Evolutionary conservation across 148 eudicot genomes (phyloP), one percentile per base, ranked within the genome.

Genomic region (Persicaria tinctoria): DNA sequence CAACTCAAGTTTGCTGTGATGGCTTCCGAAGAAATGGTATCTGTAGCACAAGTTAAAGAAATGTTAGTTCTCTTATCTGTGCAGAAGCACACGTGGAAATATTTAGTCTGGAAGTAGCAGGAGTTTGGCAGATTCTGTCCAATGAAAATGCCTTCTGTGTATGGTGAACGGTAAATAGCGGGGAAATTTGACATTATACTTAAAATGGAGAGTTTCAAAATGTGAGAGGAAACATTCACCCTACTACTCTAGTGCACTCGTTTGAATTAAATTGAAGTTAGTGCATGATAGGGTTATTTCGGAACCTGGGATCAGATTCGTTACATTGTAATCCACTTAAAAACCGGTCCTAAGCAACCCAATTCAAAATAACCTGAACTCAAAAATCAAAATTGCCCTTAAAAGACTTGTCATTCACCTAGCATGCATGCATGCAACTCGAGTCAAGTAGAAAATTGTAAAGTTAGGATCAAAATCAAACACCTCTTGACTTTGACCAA

Each of bases 1-100:
- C 9, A 32, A 44, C 70, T 66, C 70, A 41, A 66, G 70, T 14
- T 44, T 66, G 47, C 13, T 66, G 70, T 66, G 48, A 66, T 14
- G 70, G 47, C 47, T 41, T 66, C 13, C 47, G 47, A 44, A 41
- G 48, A 66, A 66, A 46, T 13, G 47, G 70, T 13, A 66, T 66
- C 70, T 66, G 70, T 66, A 17, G 16, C 18, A 66, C 48, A 5
- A n/a, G 17, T 4, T 23, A 16, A 66, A 41, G 46, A 64, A 8
- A 38, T 32, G 47, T 38, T 64, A 27, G 2, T 38, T 8, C 38
- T 8, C 41, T 32, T 32, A 32, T 32, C 41, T 32, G 41, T 32
- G 41, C 2, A 32, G 41, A 32, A 32, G 41, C 41, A 38, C 41
- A 8, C 13, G 14, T 6, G 6, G 20, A 16, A 7, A n/a, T 55